Conservation (phyloP, 768 basidiomycete species). For the Symmetrospora coprosmae region DNA sequence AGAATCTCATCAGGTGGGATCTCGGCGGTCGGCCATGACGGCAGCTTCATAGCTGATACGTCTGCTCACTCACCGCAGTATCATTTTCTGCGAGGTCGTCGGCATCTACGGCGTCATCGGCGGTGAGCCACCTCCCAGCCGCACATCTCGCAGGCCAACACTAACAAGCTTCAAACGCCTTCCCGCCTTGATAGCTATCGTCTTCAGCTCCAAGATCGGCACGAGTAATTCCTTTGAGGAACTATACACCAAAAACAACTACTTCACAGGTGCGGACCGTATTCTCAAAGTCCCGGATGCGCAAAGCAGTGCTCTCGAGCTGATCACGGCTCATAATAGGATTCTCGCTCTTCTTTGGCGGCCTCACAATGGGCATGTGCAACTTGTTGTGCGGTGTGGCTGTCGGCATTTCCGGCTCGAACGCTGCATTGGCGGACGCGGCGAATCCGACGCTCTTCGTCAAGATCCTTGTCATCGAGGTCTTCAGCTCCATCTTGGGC, state of each 20-base stretch:
- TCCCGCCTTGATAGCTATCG: constrained; percentile 69
- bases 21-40: not conserved
- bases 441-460: constrained; percentile 89
- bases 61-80: constrained; percentile 43
- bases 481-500: constrained; percentile 75
- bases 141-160: not conserved
- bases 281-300: not conserved
- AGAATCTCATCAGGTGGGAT: constrained; percentile 82
- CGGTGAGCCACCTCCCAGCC: constrained; percentile 28
- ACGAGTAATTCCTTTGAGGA: constrained; percentile 44
- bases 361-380: constrained; percentile 80
- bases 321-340: constrained; percentile 42
- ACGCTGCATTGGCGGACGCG: constrained; percentile 86
- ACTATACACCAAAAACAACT: constrained; percentile 76
- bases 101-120: constrained; percentile 87
- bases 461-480: constrained; percentile 91
- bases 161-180: constrained; percentile 35
- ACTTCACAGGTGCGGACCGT: constrained; percentile 61
- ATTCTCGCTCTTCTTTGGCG: constrained; percentile 92
- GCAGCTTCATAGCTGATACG: not conserved
- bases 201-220: constrained; percentile 71
- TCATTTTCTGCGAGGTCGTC: constrained; percentile 99
- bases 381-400: constrained; percentile 88
- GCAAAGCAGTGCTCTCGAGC: not conserved
- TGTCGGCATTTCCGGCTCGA: constrained; percentile 88